Percentiles rank a stretch among this genome's conserved stretches.
Evolutionary conservation across 768 basidiomycete genomes (phyloP).

Genomic region (Trametes elegans): DNA sequence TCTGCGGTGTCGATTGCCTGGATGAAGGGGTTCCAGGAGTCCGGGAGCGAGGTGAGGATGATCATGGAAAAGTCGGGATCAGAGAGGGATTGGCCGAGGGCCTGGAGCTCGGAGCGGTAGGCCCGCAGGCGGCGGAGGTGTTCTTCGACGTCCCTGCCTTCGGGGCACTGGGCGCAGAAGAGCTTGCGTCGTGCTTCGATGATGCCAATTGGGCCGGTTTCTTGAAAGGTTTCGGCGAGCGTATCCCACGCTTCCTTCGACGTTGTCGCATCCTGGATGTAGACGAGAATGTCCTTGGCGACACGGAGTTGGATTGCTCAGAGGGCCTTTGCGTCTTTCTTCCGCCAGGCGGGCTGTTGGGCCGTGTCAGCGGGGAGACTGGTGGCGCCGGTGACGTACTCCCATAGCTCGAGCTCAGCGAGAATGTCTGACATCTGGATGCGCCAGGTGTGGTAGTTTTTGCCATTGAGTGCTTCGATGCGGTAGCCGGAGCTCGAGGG

Average conservation of each 20-base stretch:
- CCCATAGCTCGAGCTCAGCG: conserved; percentile 1
- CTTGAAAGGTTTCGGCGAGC: no score
- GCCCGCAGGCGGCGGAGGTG: conserved; percentile 30
- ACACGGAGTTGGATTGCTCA: conserved; percentile 32
- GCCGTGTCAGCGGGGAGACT: no score
- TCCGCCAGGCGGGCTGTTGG: no score
- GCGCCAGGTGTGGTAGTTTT: conserved; percentile 14
- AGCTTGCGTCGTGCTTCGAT: no score
- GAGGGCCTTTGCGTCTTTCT: conserved; percentile 33
- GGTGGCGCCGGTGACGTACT: no score
- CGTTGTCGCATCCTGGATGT: conserved; percentile 28
- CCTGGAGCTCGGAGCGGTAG: conserved; percentile 25
- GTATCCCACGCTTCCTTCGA: conserved; percentile 31
- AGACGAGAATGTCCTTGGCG: conserved; percentile 29
- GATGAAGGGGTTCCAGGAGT: conserved; percentile 37
- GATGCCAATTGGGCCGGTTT: no score
- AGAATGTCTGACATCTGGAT: no score
- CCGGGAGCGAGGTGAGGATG: no score
- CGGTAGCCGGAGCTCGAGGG: conserved; percentile 3
- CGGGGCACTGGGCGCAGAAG: no score
- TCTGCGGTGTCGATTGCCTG: conserved; percentile 10
- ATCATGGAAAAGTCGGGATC: conserved; percentile 34
- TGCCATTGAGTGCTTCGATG: conserved; percentile 5
- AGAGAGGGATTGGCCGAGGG: conserved; percentile 24
- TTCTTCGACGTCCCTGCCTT: conserved; percentile 27